Evolutionary conservation across 345 rosid genomes (phyloP), one percentile per base, ranked within the genome.

Genomic region (Pistacia integerrima): DNA sequence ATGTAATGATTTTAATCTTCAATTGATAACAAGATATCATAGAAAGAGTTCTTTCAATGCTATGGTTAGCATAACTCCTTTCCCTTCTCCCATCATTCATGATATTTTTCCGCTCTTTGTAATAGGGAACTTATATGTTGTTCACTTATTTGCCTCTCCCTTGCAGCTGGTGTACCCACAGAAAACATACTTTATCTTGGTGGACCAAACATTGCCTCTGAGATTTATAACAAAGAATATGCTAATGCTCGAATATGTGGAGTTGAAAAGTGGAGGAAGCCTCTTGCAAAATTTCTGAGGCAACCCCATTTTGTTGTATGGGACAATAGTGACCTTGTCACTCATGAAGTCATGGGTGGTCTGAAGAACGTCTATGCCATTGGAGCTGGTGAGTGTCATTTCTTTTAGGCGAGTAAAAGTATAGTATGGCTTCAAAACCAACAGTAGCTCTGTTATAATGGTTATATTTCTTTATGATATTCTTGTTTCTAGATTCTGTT

Each of bases 341-440:
- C 97, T 69, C 97, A 92, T 76, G 97, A 92, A 82, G 89, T 92
- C 72, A 90, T 92, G 97, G 97, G 97, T 58, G 97, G 97, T 58
- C 78, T 92, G 80, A 92, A 92, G 87, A 92, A 92, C 77, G 97
- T 92, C 73, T 92, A 92, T 72, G 97, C 97, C 82, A 92, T 92
- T 48, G 97, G 97, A 77, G 97, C 97, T 38, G 97, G 97, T 92
- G 76, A 84, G 79, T 59, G 30, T 70, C 54, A 55, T 18, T 51
- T 54, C 41, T 74, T 49, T 74, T 41, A 8, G 3, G 18, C 22
- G 20, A n/a, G 48, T 79, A 38, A 25, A 52, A 2, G 0, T 22
- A 1, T 36, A 33, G 13, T 5, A 52, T 18, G 33, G 46, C 49
- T 55, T 14, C 25, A 33, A 0, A 13, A 2, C 18, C 16, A 33